Conservation (phyloP, 83 land plant genomes). For the Diphasiastrum complanatum region DNA sequence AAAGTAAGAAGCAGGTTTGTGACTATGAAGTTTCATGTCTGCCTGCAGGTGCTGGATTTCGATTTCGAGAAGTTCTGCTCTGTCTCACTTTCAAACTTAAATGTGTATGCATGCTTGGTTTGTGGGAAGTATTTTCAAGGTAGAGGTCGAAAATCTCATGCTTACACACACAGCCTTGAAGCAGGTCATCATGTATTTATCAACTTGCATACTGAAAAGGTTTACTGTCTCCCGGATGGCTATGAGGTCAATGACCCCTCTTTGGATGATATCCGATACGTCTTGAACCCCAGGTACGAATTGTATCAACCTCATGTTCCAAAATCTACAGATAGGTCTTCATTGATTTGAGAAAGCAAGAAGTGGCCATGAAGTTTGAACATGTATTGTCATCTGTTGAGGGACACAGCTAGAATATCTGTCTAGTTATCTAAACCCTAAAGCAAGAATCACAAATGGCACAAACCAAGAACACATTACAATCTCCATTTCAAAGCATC, state of each 20-base stretch:
- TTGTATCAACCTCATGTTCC: neutral
- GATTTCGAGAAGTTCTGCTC: slow-evolving; percentile 99
- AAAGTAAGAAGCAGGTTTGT: neutral
- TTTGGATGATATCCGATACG: slow-evolving; percentile 89
- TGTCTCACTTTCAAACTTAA: slow-evolving; percentile 85
- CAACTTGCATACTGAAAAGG: slow-evolving; percentile 81
- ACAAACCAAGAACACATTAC: too few relatives aligned
- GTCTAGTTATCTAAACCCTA: too few relatives aligned
- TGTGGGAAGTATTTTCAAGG: slow-evolving; percentile 99
- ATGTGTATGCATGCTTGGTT: slow-evolving; percentile 96
- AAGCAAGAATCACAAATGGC: too few relatives aligned
- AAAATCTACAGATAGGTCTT: too few relatives aligned
- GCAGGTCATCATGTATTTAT: slow-evolving; percentile 99
- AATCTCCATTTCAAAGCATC: too few relatives aligned
- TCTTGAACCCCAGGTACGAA: slow-evolving; percentile 80
- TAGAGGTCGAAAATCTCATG: slow-evolving; percentile 92
- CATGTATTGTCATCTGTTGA: too few relatives aligned
- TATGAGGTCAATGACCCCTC: slow-evolving; percentile 97
- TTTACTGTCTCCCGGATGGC: slow-evolving; percentile 98
- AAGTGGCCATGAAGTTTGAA: too few relatives aligned
- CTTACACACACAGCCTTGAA: slow-evolving; percentile 95
- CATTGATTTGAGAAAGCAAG: too few relatives aligned
- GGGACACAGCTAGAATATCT: too few relatives aligned
- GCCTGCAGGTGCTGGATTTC: slow-evolving; percentile 83
- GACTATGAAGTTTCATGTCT: neutral